A percentile compares a stretch with the other conserved stretches of the same genome.
These are phyloP conservation scores for Raffaelea deltoideospora DNA, from an alignment of 2,329 filamentous ascomycete species.

Conservation along the genomic window DNA sequence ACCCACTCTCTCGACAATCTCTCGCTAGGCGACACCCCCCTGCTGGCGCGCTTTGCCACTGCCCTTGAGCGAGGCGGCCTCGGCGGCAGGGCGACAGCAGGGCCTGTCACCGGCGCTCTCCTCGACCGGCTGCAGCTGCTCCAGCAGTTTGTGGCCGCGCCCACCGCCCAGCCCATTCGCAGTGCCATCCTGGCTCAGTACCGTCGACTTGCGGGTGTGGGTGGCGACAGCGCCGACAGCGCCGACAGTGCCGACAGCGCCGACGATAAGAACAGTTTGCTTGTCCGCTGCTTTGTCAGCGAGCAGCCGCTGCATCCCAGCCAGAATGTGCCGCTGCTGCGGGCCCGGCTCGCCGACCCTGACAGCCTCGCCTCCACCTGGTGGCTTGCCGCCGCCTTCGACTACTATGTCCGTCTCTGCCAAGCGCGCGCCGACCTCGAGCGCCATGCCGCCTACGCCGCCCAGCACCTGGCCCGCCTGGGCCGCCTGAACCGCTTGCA, in stretches of 20 bases:
- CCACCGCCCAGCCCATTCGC: constrained; percentile 17
- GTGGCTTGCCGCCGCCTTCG: constrained; percentile 38
- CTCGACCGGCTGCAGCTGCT: constrained; percentile 7
- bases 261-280: neutral
- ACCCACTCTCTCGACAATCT: constrained; percentile 29
- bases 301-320: constrained; percentile 41
- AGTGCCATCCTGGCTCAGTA: constrained; percentile 19
- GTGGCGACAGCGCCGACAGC: neutral
- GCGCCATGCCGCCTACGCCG: constrained; percentile 21
- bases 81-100: neutral
- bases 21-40: constrained; percentile 27
- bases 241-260: neutral
- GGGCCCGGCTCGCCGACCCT: constrained; percentile 22
- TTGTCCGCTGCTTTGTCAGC: constrained; percentile 1
- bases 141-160: constrained; percentile 13
- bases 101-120: neutral
- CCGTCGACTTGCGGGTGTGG: neutral
- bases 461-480: constrained; percentile 28
- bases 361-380: constrained; percentile 12
- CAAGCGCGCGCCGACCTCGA: constrained; percentile 25
- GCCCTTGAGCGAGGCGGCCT: constrained; percentile 1
- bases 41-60: constrained; percentile 16
- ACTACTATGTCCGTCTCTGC: constrained; percentile 31
- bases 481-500: constrained; percentile 44
- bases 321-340: constrained; percentile 38